phyloP scores from a whole-genome alignment of 1,284 basidiomycete genomes.

The Moesziomyces antarcticus region DNA sequence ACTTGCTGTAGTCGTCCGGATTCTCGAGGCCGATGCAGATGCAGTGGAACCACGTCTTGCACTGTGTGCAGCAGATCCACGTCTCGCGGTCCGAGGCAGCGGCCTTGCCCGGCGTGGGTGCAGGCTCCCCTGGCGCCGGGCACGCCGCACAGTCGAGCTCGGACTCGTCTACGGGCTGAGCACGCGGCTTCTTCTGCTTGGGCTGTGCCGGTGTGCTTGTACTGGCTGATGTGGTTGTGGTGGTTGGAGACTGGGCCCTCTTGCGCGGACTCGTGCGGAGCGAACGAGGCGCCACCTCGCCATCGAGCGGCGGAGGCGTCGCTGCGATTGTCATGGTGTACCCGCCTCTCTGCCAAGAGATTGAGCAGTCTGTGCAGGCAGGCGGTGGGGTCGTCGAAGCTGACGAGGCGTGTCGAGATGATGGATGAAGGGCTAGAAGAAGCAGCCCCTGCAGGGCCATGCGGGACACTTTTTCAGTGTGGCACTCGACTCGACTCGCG shows the following conservation, averaged over 20 bases:
- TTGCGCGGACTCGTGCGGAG: conserved; percentile 36
- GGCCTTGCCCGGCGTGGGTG: conserved; percentile 35
- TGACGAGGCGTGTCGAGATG: background rate
- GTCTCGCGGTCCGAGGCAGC: conserved; percentile 43
- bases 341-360: background rate
- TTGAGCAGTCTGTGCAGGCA: background rate
- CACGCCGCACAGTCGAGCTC: conserved; percentile 50
- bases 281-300: conserved; percentile 4
- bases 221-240: background rate
- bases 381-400: background rate
- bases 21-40: conserved; percentile 49
- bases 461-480: background rate
- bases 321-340: conserved; percentile 26
- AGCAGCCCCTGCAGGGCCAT: background rate
- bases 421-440: background rate
- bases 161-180: conserved; percentile 38
- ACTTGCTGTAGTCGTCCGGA: conserved; percentile 49
- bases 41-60: conserved; percentile 58
- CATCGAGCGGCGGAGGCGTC: conserved; percentile 8
- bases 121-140: conserved; percentile 23
- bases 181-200: conserved; percentile 20
- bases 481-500: background rate
- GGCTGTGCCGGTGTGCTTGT: conserved; percentile 1
- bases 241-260: conserved; percentile 16
- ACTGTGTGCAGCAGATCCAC: conserved; percentile 59